Percentiles rank a stretch among this genome's conserved stretches.
Conservation (phyloP, 768 basidiomycete genomes). For the Termitomyces sp. region DNA sequence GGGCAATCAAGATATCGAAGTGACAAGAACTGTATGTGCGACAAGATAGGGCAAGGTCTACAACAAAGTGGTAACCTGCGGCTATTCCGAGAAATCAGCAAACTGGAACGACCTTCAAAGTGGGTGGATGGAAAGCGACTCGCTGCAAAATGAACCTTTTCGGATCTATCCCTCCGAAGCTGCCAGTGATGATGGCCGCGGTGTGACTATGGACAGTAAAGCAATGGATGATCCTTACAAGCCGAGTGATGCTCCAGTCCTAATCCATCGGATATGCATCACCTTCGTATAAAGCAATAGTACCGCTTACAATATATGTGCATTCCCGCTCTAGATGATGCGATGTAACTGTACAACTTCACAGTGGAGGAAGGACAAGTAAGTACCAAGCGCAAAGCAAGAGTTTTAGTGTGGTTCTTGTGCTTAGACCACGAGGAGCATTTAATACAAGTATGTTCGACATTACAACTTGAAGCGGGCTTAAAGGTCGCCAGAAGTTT, state of each 20-base stretch:
- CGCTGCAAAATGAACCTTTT: background rate
- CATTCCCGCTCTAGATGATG: background rate
- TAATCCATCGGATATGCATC: background rate
- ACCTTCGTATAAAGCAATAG: background rate
- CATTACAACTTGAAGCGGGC: too few species aligned
- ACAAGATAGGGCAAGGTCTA: background rate
- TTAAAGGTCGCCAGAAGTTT: too few species aligned
- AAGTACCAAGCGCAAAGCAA: background rate
- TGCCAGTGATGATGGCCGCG: background rate
- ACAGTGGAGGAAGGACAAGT: background rate
- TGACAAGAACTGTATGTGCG: background rate
- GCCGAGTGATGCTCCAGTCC: background rate
- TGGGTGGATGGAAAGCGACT: background rate
- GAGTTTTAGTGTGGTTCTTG: background rate
- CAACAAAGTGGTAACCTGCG: background rate
- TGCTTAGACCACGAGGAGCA: background rate
- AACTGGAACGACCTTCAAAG: background rate
- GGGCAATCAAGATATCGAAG: background rate
- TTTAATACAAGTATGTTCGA: background rate
- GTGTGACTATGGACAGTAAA: background rate
- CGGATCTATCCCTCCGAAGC: background rate
- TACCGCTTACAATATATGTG: background rate
- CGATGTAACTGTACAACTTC: background rate
- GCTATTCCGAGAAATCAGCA: background rate
- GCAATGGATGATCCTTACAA: background rate